Conservation (phyloP, 2,329 filamentous ascomycete genomes). For the Drechslerella dactyloides region DNA sequence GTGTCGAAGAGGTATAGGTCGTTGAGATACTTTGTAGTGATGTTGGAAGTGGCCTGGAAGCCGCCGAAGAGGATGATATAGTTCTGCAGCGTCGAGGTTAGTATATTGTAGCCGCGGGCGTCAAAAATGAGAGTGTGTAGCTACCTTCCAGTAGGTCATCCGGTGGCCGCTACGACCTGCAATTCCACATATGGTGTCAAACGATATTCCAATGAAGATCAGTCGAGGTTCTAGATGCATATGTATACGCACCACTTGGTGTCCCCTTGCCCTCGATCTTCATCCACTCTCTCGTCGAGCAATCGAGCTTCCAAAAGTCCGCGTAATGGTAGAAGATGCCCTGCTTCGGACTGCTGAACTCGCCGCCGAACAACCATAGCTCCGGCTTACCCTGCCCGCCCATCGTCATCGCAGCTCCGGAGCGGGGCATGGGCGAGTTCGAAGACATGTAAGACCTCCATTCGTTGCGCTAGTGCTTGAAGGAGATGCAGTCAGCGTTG, state of each 20-base stretch:
- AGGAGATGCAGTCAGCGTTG: constrained; percentile 70
- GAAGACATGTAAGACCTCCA: constrained; percentile 91
- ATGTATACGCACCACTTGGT: constrained; percentile 27
- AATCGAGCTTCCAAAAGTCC: constrained; percentile 94
- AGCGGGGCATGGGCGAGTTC: constrained; percentile 87
- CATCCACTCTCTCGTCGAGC: constrained; percentile 83
- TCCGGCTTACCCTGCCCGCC: constrained; percentile 79
- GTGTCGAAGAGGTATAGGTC: constrained; percentile 98
- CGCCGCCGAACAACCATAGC: constrained; percentile 91
- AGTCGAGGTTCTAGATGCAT: background rate
- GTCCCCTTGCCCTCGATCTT: constrained; percentile 74
- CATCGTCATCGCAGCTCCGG: constrained; percentile 83
- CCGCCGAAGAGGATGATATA: constrained; percentile 95
- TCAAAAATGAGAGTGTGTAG: constrained; percentile 35
- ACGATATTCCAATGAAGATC: too few species aligned
- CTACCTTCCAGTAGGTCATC: constrained; percentile 87
- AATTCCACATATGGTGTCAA: constrained; percentile 59
- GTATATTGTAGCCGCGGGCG: constrained; percentile 44
- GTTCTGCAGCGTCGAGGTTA: constrained; percentile 62
- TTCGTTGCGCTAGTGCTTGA: constrained; percentile 73
- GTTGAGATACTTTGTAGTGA: constrained; percentile 83
- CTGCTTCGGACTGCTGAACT: constrained; percentile 96
- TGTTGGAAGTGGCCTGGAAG: constrained; percentile 94
- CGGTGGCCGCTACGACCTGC: constrained; percentile 88
- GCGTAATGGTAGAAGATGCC: constrained; percentile 99